Evolutionary conservation across 1,284 basidiomycete species (phyloP), one percentile per base, ranked within the genome.

Genomic region (Lentinula novae-zelandiae): DNA sequence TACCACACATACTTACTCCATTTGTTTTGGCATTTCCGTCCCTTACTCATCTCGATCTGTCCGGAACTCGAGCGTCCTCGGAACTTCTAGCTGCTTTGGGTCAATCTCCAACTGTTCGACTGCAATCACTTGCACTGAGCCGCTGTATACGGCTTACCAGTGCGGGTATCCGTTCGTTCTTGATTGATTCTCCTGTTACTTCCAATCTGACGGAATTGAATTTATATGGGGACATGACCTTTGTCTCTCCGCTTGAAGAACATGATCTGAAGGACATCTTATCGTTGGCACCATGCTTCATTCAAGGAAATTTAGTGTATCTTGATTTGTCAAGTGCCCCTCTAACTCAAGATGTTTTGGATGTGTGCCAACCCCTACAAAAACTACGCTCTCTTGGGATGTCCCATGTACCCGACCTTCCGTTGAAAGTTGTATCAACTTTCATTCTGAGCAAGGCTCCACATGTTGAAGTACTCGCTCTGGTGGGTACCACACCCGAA

Each of bases 1-100:
- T 86, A 52, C 82, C 90, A 33, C 81, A 84, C 49, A 84, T 90
- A 53, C 82, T 99, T 39, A 82, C 85, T 22, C 82, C 89, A 0
- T 91, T 98, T 69, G 82, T 98, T 51, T 78, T 94, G 33, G 87
- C 95, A 0, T 95, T 96, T 72, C 89, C 93, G 0, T 84, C 82
- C 39, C 84, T 99, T 22, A 96, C 94, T 3, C 94, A 97, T 69
- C 87, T 97, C 65, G 95, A 96, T 69, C 80, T 96, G 9, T 95
- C 93, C 1, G 87, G 88, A 62, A 95, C 97, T 15, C 89, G 93
- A 22, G 85, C 87, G 34, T 86, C 88, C 0, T 85, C 93, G 2
- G 85, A 92, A 36, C 82, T 97, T 2, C 84, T 98, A 5, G 75
- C 80, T 33, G 75, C 82, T 0, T 80, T 98, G 6, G 87, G 86